These are phyloP conservation scores for Iris macrosiphon DNA, from an alignment of 106 monocot species.

Conservation along the genomic window DNA sequence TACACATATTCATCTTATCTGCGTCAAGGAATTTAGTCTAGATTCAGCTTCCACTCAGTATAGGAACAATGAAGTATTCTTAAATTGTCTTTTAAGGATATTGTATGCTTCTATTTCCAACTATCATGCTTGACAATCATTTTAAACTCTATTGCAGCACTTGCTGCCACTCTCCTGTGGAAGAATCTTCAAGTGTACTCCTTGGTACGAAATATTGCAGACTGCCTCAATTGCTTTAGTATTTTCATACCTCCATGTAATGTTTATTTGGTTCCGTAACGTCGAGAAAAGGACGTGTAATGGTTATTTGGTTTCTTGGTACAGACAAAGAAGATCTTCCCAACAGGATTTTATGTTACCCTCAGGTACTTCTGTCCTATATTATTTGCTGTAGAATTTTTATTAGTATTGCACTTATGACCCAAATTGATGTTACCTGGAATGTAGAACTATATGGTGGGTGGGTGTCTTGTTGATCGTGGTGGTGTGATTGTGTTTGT, in stretches of 20 bases:
- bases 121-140: too few species aligned
- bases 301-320: not conserved
- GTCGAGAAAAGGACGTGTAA: too few species aligned
- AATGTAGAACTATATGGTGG: too few species aligned
- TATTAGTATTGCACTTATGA: not conserved
- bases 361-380: conserved; percentile 17
- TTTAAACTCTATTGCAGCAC: conserved; percentile 6
- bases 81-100: too few species aligned
- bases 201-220: conserved; percentile 14
- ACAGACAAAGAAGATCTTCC: conserved; percentile 31
- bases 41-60: too few species aligned
- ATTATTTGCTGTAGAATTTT: not conserved
- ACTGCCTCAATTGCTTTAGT: not conserved
- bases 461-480: too few species aligned
- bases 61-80: too few species aligned
- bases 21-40: too few species aligned
- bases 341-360: conserved; percentile 18
- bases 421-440: too few species aligned
- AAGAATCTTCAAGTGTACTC: conserved; percentile 22
- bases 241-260: not conserved
- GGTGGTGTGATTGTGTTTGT: too few species aligned
- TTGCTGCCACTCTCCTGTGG: conserved; percentile 24
- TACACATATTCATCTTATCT: not conserved
- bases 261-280: not conserved
- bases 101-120: too few species aligned